Conservation (phyloP, 805 yeast genomes). For the Candida lessepsii region DNA sequence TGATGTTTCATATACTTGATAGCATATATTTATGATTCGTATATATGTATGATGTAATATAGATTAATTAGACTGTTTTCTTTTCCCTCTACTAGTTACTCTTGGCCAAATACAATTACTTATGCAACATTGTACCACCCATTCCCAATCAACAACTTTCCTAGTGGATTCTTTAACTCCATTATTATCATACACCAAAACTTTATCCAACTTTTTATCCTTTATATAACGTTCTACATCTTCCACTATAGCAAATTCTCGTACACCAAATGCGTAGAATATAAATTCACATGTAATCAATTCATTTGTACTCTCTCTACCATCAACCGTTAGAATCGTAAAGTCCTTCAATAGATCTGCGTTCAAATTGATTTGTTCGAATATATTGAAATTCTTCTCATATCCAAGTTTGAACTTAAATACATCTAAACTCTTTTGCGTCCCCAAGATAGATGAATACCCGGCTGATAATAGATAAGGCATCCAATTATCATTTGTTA, state of each 20-base stretch:
- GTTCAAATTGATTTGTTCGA: constrained; percentile 45
- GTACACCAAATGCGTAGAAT: constrained; percentile 47
- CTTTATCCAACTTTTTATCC: constrained; percentile 7
- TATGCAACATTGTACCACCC: constrained; percentile 65
- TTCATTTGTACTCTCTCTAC: constrained; percentile 21
- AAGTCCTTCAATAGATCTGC: constrained; percentile 28
- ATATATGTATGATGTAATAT: too few relatives aligned
- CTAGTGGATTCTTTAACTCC: neutral
- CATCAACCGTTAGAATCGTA: constrained; percentile 36
- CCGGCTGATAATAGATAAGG: constrained; percentile 74
- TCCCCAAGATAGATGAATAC: constrained; percentile 46
- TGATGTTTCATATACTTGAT: too few relatives aligned
- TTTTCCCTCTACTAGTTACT: too few relatives aligned
- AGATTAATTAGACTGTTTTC: too few relatives aligned
- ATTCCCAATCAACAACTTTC: constrained; percentile 54
- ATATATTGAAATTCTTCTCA: constrained; percentile 26
- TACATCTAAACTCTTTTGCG: constrained; percentile 50
- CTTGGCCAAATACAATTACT: constrained; percentile 32
- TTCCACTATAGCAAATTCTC: constrained; percentile 14
- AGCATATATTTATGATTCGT: too few relatives aligned
- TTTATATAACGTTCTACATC: constrained; percentile 7
- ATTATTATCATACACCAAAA: constrained; percentile 30
- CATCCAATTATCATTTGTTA: constrained; percentile 39
- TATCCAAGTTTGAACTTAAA: constrained; percentile 41
- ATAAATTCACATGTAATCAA: constrained; percentile 41